Conservation (phyloP, 129 eudicot genomes). For the Escallonia herrerae region DNA sequence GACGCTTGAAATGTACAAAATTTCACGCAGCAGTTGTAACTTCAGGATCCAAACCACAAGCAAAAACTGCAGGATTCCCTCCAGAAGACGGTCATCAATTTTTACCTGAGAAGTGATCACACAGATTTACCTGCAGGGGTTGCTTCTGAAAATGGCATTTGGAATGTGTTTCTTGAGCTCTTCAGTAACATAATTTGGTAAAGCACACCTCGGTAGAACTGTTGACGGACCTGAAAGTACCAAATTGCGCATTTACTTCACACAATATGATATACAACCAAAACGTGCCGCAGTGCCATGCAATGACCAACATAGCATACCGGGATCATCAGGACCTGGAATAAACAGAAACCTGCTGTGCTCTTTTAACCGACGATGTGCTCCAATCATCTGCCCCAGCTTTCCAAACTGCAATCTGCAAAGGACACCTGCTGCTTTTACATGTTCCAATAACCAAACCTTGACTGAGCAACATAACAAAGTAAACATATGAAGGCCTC, state of each 20-base stretch:
- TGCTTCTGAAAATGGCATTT: conserved; percentile 66
- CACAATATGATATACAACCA: neutral
- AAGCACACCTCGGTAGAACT: conserved; percentile 72
- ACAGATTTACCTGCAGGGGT: conserved; percentile 82
- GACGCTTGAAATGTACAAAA: neutral
- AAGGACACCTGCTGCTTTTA: neutral
- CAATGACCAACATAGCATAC: conserved; percentile 22
- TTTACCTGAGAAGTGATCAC: neutral
- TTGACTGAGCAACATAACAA: conserved; percentile 1
- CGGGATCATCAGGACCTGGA: conserved; percentile 96
- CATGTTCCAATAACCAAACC: conserved; percentile 1
- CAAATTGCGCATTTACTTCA: neutral
- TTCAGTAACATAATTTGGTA: conserved; percentile 74
- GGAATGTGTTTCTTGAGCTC: conserved; percentile 76
- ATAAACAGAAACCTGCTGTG: conserved; percentile 77
- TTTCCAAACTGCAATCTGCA: conserved; percentile 71
- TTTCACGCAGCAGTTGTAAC: neutral
- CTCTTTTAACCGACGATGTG: conserved; percentile 65
- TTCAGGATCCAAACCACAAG: neutral
- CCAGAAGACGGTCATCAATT: too few species aligned
- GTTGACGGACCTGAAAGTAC: conserved; percentile 75
- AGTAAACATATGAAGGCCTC: conserved; percentile 13
- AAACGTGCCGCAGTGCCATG: neutral
- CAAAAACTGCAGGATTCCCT: too few species aligned
- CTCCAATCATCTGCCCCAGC: conserved; percentile 78